Evolutionary conservation across 495 filamentous ascomycete genomes (phyloP), one percentile per base, ranked within the genome.

Genomic region (Podospora anserina): DNA sequence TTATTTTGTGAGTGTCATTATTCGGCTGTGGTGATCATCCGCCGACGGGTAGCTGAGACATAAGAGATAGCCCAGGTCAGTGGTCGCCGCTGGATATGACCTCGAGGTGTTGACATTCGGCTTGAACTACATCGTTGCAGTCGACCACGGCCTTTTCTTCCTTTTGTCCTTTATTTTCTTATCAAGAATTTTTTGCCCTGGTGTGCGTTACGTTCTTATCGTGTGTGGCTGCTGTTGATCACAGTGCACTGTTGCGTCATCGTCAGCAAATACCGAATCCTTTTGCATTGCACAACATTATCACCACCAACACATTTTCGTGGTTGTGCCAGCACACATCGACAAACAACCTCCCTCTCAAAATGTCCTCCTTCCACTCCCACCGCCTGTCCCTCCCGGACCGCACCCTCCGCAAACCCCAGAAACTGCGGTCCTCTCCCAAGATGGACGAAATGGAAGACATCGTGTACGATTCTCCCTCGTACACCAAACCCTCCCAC

Each of bases 341-440:
- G 39, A 49, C 39, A 49, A 49, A 49, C 39, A 18, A 49, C 0
- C 39, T 3, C 39, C 34, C 11, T 6, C 13, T 49, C 39, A 49
- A 49, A 49, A 70, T 70, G 65, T 65, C 69, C 15, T 70, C 69
- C 19, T 70, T 67, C 65, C 63, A 53, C 13, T 60, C 9, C 27
- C 27, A 62, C 2, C 65, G n/a, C 60, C 56, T 62, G 13, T 56
- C 64, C 3, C 64, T 64, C 60, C 65, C 60, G 23, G 63, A 64
- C 54, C 65, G 61, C 9, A 26, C 54, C 15, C 39, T 58, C 59
- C 53, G 30, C 59, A 28, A 53, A 5, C 59, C 64, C 11, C 26
- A 44, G 30, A 34, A 58, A 20, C 23, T 20, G 19, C 19, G 23
- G 9, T 58, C 56, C 20, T 58, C 59, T 5, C 30, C 59, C 16